Base-by-base conservation (phyloP, 2,329 filamentous ascomycete species). In the Aspergillus pseudonomiae region DNA sequence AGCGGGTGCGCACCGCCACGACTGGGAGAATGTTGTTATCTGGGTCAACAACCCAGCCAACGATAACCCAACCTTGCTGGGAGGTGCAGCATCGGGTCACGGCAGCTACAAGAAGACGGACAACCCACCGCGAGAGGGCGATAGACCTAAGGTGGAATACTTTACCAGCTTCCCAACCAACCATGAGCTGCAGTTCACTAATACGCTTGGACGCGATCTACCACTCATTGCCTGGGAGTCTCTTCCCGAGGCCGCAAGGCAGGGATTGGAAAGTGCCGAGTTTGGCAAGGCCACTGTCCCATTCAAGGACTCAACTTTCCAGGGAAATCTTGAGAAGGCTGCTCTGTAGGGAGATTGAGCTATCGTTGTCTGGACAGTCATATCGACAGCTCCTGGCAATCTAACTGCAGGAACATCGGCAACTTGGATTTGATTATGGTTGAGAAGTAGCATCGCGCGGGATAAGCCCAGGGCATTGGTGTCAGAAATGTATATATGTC, bases 11-110 rank as follows among this genome's bases (percentile, higher is more conserved):
- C 59, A 61, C 43, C 59, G 59, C 9, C 59, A 61, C 30, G 59
- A 61, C 39, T 61, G 59, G 59, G 59, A 61, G 59, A 61, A 61
- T 43, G 59, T 61, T 21, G 59, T 61, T 16, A 56, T 61, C 28
- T 61, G 59, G 59, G 59, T 61, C 4, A 36, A 61, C 26, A 48
- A 61, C 43, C 59, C 59, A 10, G 45, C 39, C 16, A 28, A 19
- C 7, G 52, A 28, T 14, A 61, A 48, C 16, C 59, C 53, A 24
- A 48, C 52, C 14, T 21, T 61, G 34, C 53, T 61, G 16, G 57
- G 57, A 10, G 57, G 57, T 10, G 57, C 46, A 6, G 57, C 57
- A 1, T 59, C 57, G 2, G 59, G 59, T 4, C 59, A 61, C 12
- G 59, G 59, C 9, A 30, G 32, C n/a, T 61, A 61, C 41, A 61